Evolutionary conservation across 441 rosid species (phyloP).

Genomic region (Raphanus hybrid): DNA sequence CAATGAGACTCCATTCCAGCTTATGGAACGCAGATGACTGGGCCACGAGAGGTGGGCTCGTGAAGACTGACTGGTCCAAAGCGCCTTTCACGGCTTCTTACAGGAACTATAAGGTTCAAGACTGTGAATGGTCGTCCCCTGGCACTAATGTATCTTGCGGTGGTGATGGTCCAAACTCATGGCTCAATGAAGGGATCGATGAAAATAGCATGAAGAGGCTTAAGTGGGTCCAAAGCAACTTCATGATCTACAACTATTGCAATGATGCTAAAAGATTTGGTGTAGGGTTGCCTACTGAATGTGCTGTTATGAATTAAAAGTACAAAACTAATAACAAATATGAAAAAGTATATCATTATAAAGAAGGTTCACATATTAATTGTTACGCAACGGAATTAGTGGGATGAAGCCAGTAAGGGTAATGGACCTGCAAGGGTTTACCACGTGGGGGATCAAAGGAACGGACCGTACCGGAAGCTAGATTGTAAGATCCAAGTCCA

Average conservation of each 20-base stretch:
- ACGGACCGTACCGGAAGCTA: constrained; percentile 6
- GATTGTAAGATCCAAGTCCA: not conserved
- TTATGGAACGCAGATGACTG: constrained; percentile 61
- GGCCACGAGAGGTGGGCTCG: constrained; percentile 63
- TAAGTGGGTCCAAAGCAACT: constrained; percentile 49
- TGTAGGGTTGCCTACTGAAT: constrained; percentile 44
- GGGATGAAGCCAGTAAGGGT: constrained; percentile 23
- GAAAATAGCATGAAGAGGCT: constrained; percentile 26
- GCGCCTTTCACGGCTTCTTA: constrained; percentile 55
- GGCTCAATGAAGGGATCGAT: constrained; percentile 39
- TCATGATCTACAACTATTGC: constrained; percentile 46
- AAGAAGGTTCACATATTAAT: not conserved
- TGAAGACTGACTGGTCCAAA: constrained; percentile 51
- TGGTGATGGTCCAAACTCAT: constrained; percentile 31
- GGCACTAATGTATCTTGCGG: constrained; percentile 26
- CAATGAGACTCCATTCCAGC: constrained; percentile 44
- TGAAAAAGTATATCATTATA: not conserved
- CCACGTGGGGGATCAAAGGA: constrained; percentile 1
- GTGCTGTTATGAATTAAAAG: constrained; percentile 31
- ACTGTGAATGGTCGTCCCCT: constrained; percentile 28
- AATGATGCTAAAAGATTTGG: constrained; percentile 39
- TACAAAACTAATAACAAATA: not conserved
- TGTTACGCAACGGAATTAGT: constrained; percentile 11
- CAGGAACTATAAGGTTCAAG: constrained; percentile 43
- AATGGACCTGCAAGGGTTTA: not conserved